These are phyloP conservation scores for Mollisiaceae sp. DNA, from an alignment of 2,329 filamentous ascomycete species.

Conservation along the genomic window DNA sequence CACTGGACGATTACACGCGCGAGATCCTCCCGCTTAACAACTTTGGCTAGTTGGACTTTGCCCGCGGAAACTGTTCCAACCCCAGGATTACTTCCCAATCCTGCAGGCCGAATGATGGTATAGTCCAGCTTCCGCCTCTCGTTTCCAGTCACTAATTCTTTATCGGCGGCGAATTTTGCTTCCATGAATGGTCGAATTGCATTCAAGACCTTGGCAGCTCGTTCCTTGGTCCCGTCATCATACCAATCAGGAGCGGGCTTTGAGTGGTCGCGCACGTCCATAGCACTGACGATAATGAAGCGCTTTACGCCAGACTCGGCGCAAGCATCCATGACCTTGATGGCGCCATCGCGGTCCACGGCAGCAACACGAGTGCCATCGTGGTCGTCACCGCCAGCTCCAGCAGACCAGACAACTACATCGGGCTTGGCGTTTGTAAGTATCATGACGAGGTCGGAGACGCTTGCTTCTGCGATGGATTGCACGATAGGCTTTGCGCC, in stretches of 20 bases:
- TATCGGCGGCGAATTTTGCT: slow-evolving; percentile 51
- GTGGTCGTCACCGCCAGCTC: slow-evolving; percentile 42
- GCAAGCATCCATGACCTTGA: slow-evolving; percentile 52
- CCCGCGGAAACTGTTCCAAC: slow-evolving; percentile 49
- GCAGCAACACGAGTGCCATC: slow-evolving; percentile 45
- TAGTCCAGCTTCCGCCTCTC: slow-evolving; percentile 47
- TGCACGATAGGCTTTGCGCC: slow-evolving; percentile 51
- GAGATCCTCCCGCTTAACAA: slow-evolving; percentile 51
- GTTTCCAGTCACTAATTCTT: slow-evolving; percentile 47
- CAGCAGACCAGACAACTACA: slow-evolving; percentile 44
- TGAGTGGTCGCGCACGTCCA: slow-evolving; percentile 50
- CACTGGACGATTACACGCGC: slow-evolving; percentile 49
- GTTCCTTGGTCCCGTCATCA: slow-evolving; percentile 44
- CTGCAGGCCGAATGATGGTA: slow-evolving; percentile 51
- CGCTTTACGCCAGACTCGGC: slow-evolving; percentile 46
- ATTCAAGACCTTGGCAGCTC: slow-evolving; percentile 46
- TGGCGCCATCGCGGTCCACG: slow-evolving; percentile 53
- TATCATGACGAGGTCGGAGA: slow-evolving; percentile 45
- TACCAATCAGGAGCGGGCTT: slow-evolving; percentile 51
- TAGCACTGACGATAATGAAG: slow-evolving; percentile 52
- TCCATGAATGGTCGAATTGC: slow-evolving; percentile 48
- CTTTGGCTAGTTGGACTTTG: slow-evolving; percentile 46
- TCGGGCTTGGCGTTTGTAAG: slow-evolving; percentile 44
- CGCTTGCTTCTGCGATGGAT: slow-evolving; percentile 47
- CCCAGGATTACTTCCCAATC: slow-evolving; percentile 46